Conservation (phyloP, 1,139 yeast species). For the Lipomyces yarrowii region DNA sequence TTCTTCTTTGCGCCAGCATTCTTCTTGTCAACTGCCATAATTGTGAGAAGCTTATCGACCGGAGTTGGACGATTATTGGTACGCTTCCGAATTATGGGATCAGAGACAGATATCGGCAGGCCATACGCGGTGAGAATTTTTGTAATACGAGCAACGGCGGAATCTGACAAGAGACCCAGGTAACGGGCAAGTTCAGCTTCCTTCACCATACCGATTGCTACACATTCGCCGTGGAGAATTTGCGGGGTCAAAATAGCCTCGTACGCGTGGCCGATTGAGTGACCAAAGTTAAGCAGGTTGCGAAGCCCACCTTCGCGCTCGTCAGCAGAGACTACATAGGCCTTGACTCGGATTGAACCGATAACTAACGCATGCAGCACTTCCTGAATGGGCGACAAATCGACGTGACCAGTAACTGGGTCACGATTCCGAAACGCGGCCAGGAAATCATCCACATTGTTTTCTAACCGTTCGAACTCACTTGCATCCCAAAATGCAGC, state of each 20-base stretch:
- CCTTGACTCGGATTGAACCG: constrained; percentile 88
- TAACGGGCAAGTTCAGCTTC: constrained; percentile 95
- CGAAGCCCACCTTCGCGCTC: constrained; percentile 96
- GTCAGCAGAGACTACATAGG: constrained; percentile 89
- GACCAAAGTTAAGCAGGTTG: constrained; percentile 92
- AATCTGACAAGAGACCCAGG: constrained; percentile 84
- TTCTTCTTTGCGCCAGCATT: constrained; percentile 91
- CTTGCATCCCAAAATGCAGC: constrained; percentile 96
- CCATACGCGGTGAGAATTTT: constrained; percentile 85
- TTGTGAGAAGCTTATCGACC: constrained; percentile 67
- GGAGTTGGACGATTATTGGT: constrained; percentile 71
- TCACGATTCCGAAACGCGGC: constrained; percentile 56
- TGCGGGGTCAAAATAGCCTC: constrained; percentile 96
- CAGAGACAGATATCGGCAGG: constrained; percentile 78
- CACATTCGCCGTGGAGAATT: constrained; percentile 97
- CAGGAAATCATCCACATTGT: constrained; percentile 68
- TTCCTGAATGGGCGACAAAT: constrained; percentile 66
- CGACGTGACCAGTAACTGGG: constrained; percentile 48
- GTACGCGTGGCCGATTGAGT: constrained; percentile 96
- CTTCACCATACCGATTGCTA: constrained; percentile 87
- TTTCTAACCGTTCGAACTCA: constrained; percentile 84
- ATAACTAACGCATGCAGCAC: constrained; percentile 77
- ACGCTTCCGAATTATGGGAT: constrained; percentile 68
- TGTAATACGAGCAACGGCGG: constrained; percentile 87
- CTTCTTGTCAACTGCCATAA: constrained; percentile 95